A percentile compares a stretch with the other conserved stretches of the same genome.
Evolutionary conservation across 495 filamentous ascomycete genomes (phyloP).

Genomic region (Aspergillus baeticus): DNA sequence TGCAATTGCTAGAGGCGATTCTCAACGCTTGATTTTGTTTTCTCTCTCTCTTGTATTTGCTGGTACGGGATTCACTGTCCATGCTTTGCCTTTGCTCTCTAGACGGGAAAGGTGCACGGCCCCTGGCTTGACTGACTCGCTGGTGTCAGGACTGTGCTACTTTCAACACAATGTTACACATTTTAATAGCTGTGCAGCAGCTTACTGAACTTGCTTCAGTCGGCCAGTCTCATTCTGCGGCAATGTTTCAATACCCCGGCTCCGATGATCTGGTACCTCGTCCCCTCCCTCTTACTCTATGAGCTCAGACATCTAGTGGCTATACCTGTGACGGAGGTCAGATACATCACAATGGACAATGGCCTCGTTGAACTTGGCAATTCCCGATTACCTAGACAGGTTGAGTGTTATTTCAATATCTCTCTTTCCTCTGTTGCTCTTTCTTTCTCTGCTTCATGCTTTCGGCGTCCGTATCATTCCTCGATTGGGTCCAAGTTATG

Average conservation of each 20-base stretch:
- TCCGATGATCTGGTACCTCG: conserved; percentile 12
- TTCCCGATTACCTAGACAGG: conserved; percentile 36
- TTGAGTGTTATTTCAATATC: conserved; percentile 22
- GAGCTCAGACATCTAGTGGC: conserved; percentile 20
- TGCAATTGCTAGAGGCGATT: conserved; percentile 68
- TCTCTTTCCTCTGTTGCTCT: conserved; percentile 23
- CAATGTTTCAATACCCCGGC: conserved; percentile 7
- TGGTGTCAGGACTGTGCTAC: conserved; percentile 11
- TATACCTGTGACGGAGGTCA: conserved; percentile 2
- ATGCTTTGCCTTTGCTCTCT: conserved; percentile 14
- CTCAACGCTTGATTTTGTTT: background rate
- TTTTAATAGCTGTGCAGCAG: conserved; percentile 19
- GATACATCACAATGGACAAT: conserved; percentile 21
- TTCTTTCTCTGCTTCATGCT: conserved; percentile 24
- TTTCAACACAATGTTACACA: conserved; percentile 19
- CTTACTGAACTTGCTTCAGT: conserved; percentile 6
- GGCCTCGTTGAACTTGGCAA: conserved; percentile 38
- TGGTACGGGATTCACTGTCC: conserved; percentile 5
- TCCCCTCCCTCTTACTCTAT: conserved; percentile 14
- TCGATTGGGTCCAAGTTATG: conserved; percentile 31
- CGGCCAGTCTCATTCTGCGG: conserved; percentile 5
- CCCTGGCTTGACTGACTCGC: conserved; percentile 13
- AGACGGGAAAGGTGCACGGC: conserved; percentile 20
- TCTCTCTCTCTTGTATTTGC: conserved; percentile 10
- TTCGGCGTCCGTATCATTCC: conserved; percentile 40